A percentile compares a stretch with the other conserved stretches of the same genome.
phyloP scores from a whole-genome alignment of 345 rosid genomes.

The thale cress (Arabidopsis thaliana) region TAIR10.1 NC_003070.9:29547501-29548000 shows the following conservation, averaged over 20 bases:
- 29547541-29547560: slow-evolving; percentile 90
- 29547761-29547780: slow-evolving; percentile 22
- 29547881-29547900: slow-evolving; percentile 52
- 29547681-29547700: slow-evolving; percentile 91
- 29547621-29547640: slow-evolving; percentile 15
- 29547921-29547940: slow-evolving; percentile 94
- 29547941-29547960: slow-evolving; percentile 75
- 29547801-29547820: slow-evolving; percentile 97
- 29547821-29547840: slow-evolving; percentile 40
- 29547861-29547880: not conserved
- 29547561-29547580: slow-evolving; percentile 55
- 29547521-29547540: slow-evolving; percentile 88
- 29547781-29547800: slow-evolving; percentile 83
- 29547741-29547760: slow-evolving; percentile 15
- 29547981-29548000: slow-evolving; percentile 84
- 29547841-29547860: slow-evolving; percentile 20
- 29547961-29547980: slow-evolving; percentile 83
- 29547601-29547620: slow-evolving; percentile 10
- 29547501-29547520: slow-evolving; percentile 77
- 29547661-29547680: slow-evolving; percentile 92
- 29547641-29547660: slow-evolving; percentile 90
- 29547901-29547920: slow-evolving; percentile 95
- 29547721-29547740: slow-evolving; percentile 36
- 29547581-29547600: slow-evolving; percentile 6
- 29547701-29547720: slow-evolving; percentile 49